A percentile compares a stretch with the other conserved stretches of the same genome.
Conservation (phyloP, 2,329 filamentous ascomycete species). For the Claviceps citrina region DNA sequence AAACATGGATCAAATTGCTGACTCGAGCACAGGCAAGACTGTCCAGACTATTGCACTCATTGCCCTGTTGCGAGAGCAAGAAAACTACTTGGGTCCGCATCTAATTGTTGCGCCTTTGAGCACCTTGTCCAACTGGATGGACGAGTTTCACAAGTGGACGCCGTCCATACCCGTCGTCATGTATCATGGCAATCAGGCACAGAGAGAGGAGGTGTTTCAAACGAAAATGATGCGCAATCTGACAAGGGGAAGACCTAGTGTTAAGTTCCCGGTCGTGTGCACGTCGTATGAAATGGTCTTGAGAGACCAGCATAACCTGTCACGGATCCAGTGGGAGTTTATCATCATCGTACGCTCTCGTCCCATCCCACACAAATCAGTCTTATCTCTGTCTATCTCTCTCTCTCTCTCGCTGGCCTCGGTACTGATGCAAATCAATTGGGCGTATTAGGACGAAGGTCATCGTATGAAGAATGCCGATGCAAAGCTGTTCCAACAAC, state of each 20-base stretch:
- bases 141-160: slow-evolving; percentile 83
- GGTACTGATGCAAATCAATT: background rate
- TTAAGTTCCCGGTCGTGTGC: slow-evolving; percentile 76
- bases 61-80: slow-evolving; percentile 74
- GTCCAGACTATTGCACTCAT: slow-evolving; percentile 81
- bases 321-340: slow-evolving; percentile 85
- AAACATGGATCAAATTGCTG: too few relatives aligned
- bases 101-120: slow-evolving; percentile 81
- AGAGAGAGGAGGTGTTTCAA: slow-evolving; percentile 61
- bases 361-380: background rate
- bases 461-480: slow-evolving; percentile 96
- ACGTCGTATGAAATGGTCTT: slow-evolving; percentile 96
- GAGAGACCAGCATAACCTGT: slow-evolving; percentile 67
- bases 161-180: slow-evolving; percentile 76
- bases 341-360: slow-evolving; percentile 63
- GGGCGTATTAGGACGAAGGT: slow-evolving; percentile 59
- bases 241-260: slow-evolving; percentile 38
- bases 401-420: background rate
- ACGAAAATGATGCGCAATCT: slow-evolving; percentile 58
- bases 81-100: slow-evolving; percentile 71
- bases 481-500: slow-evolving; percentile 74
- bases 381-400: background rate
- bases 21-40: slow-evolving; percentile 54
- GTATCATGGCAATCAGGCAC: slow-evolving; percentile 72
- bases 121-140: slow-evolving; percentile 89